phyloP scores from a whole-genome alignment of 805 yeast species.

The Candida wancherniae region DNA sequence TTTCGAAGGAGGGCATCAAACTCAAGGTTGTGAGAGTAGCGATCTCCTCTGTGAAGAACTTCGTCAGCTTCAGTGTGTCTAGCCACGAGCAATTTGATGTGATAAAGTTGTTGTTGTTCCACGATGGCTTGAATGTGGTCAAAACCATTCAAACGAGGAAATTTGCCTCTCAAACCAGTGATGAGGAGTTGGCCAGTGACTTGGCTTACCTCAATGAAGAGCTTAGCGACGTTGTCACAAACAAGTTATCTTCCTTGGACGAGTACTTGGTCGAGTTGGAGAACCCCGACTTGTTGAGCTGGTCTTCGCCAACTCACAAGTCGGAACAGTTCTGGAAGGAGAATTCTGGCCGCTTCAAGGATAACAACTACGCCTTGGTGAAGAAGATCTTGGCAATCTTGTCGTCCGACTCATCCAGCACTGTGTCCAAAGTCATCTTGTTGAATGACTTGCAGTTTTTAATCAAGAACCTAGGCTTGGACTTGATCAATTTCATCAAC shows the following conservation, averaged over 20 bases:
- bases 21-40: slow-evolving; percentile 86
- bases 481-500: slow-evolving; percentile 33
- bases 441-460: slow-evolving; percentile 41
- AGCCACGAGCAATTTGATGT: slow-evolving; percentile 39
- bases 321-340: slow-evolving; percentile 88
- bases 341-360: slow-evolving; percentile 70
- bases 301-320: slow-evolving; percentile 81
- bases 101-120: slow-evolving; percentile 66
- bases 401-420: slow-evolving; percentile 21
- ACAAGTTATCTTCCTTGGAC: slow-evolving; percentile 81
- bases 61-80: slow-evolving; percentile 36
- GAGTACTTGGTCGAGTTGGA: slow-evolving; percentile 84
- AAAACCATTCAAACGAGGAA: slow-evolving; percentile 76
- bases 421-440: slow-evolving; percentile 29
- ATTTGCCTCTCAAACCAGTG: slow-evolving; percentile 65
- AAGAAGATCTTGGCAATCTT: slow-evolving; percentile 56
- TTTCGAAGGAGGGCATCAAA: slow-evolving; percentile 79
- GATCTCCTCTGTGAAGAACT: slow-evolving; percentile 66
- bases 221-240: slow-evolving; percentile 67
- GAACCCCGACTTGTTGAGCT: slow-evolving; percentile 71
- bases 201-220: slow-evolving; percentile 52
- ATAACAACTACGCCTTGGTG: slow-evolving; percentile 68
- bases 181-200: slow-evolving; percentile 81
- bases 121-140: slow-evolving; percentile 67
- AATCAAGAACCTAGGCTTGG: slow-evolving; percentile 37